Conservation (phyloP, 139 green algal species). For the Asterochloris sp. region DNA sequence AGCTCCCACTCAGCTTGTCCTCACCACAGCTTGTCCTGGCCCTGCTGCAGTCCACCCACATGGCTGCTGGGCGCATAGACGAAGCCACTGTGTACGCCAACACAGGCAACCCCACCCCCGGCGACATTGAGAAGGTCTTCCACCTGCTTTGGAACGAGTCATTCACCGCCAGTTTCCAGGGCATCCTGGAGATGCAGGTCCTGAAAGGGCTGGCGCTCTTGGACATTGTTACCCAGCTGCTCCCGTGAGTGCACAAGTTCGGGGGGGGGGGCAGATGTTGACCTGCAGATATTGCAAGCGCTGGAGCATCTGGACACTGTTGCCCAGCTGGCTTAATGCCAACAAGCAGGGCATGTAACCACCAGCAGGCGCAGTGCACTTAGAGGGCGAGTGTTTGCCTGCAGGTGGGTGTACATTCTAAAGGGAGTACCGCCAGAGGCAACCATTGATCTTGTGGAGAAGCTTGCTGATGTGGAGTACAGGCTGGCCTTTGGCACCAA, state of each 20-base stretch:
- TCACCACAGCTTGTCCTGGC: no score
- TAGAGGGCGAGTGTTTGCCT: neutral
- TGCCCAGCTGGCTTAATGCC: no score
- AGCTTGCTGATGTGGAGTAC: constrained; percentile 86
- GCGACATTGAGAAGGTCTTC: constrained; percentile 73
- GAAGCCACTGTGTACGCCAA: constrained; percentile 83
- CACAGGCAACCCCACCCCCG: constrained; percentile 87
- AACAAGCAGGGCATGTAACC: no score
- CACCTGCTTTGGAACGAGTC: constrained; percentile 84
- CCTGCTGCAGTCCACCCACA: constrained; percentile 65
- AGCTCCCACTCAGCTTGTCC: no score
- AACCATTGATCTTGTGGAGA: constrained; percentile 68
- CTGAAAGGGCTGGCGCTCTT: constrained; percentile 82
- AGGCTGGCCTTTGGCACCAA: constrained; percentile 75
- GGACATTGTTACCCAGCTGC: constrained; percentile 90
- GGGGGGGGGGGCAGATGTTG: no score
- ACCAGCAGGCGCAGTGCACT: neutral
- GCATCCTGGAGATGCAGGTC: constrained; percentile 61
- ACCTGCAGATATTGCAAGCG: no score
- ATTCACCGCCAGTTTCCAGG: constrained; percentile 50
- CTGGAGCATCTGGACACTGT: no score
- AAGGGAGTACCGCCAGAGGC: constrained; percentile 52
- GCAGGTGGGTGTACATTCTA: constrained; percentile 76
- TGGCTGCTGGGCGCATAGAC: constrained; percentile 64
- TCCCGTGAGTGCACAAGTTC: constrained; percentile 58